Percentiles rank a stretch among this genome's conserved stretches.
Conservation (phyloP, 2,329 filamentous ascomycete genomes). For the Ascochyta rabiei region DNA sequence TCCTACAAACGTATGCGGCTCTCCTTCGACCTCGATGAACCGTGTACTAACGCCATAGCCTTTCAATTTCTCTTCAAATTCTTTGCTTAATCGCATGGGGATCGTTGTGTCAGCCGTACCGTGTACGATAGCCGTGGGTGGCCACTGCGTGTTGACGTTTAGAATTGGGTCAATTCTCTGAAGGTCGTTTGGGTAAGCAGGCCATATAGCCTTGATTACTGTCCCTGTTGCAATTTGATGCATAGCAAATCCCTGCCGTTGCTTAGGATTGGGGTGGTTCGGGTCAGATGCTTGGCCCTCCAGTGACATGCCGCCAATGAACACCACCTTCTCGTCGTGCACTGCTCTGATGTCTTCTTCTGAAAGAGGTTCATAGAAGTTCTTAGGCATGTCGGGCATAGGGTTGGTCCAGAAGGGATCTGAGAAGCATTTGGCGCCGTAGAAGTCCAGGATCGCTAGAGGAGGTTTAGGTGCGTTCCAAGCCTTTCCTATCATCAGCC, state of each 20-base stretch:
- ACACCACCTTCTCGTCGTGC: constrained; percentile 7
- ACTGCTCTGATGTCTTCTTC: constrained; percentile 1
- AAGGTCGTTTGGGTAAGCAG: not conserved
- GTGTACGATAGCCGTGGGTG: constrained; percentile 24
- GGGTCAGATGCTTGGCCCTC: constrained; percentile 23
- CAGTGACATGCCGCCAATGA: constrained; percentile 23
- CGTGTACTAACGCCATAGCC: constrained; percentile 4
- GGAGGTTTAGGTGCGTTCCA: constrained; percentile 8
- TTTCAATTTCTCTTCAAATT: constrained; percentile 9
- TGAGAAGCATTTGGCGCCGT: constrained; percentile 21
- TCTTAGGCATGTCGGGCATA: constrained; percentile 9
- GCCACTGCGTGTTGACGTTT: constrained; percentile 13
- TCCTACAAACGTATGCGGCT: constrained; percentile 25
- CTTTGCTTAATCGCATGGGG: constrained; percentile 18
- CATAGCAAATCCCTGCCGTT: constrained; percentile 20
- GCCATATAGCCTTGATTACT: constrained; percentile 17
- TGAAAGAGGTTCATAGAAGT: constrained; percentile 1
- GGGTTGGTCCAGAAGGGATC: constrained; percentile 19
- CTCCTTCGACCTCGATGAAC: constrained; percentile 17
- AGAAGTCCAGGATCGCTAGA: constrained; percentile 22
- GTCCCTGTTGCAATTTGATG: constrained; percentile 18
- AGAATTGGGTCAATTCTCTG: constrained; percentile 14
- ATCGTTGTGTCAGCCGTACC: constrained; percentile 22
- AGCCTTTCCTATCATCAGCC: constrained; percentile 3
- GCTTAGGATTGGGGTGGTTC: constrained; percentile 3